Conservation (phyloP, 352 stramenopile genomes). For the Globisporangium ultimum region DNA sequence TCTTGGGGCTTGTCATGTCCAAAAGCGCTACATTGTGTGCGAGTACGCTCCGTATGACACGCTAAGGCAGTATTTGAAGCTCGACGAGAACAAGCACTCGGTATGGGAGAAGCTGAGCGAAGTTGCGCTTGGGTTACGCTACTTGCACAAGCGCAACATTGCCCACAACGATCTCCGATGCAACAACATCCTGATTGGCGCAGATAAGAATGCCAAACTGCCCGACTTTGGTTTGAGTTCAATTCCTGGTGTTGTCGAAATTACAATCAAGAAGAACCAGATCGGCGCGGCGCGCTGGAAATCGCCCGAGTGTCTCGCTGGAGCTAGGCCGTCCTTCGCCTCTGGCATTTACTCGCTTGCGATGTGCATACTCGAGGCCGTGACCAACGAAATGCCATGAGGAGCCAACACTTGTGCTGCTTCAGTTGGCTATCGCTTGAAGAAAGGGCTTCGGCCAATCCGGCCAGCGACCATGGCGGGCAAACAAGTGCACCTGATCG, state of each 20-base stretch:
- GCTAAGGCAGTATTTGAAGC: constrained; percentile 24
- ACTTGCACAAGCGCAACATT: constrained; percentile 31
- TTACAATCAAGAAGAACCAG: neutral
- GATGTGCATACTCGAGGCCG: constrained; percentile 35
- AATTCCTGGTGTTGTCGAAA: constrained; percentile 2
- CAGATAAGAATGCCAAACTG: constrained; percentile 25
- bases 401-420: too few species aligned
- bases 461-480: too few species aligned
- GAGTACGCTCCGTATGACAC: constrained; percentile 25
- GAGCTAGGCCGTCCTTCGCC: constrained; percentile 18
- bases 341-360: constrained; percentile 39
- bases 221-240: constrained; percentile 28
- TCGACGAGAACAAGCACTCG: neutral
- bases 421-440: too few species aligned
- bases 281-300: constrained; percentile 28
- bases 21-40: constrained; percentile 27
- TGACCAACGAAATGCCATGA: too few species aligned
- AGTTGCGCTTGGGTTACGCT: constrained; percentile 23
- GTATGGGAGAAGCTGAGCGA: constrained; percentile 10
- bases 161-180: constrained; percentile 85
- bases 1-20: constrained; percentile 25
- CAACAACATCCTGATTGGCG: constrained; percentile 75
- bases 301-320: constrained; percentile 26
- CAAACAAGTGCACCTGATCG: too few species aligned
- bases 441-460: too few species aligned